These are phyloP conservation scores for Apiosordaria backusii DNA, from an alignment of 495 filamentous ascomycete species.

Conservation along the genomic window DNA sequence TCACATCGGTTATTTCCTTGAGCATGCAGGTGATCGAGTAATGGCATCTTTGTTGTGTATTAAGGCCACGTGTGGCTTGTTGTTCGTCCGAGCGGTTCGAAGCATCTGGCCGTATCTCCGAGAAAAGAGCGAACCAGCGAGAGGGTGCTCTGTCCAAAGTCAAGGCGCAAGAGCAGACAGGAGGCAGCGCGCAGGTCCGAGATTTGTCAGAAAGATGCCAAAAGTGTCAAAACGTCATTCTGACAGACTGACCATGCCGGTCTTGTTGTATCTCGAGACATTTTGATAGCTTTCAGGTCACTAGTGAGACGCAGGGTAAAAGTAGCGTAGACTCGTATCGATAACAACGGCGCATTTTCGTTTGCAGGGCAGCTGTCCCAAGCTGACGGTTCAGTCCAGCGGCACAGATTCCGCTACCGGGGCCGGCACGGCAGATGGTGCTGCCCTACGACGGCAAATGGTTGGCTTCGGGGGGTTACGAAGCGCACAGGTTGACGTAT, in stretches of 20 bases:
- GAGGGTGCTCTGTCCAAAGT: not conserved
- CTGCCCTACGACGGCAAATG: not conserved
- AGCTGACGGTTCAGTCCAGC: not conserved
- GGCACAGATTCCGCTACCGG: not conserved
- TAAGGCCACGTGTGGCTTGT: not conserved
- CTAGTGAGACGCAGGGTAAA: not conserved
- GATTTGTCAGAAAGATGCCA: not conserved
- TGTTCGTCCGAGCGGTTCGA: not conserved
- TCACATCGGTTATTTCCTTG: not conserved
- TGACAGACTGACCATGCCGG: not conserved
- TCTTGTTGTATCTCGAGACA: not conserved
- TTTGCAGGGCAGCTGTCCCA: not conserved
- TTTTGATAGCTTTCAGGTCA: not conserved
- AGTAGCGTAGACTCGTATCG: not conserved
- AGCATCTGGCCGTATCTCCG: not conserved
- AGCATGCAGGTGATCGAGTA: not conserved
- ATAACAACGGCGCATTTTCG: not conserved
- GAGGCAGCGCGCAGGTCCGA: not conserved
- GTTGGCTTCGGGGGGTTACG: not conserved
- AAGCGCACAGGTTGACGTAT: not conserved
- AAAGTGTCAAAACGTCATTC: not conserved
- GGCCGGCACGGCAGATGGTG: not conserved
- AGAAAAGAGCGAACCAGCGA: constrained; percentile 5
- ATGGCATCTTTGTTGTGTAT: not conserved
- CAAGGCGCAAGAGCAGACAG: not conserved